These are phyloP conservation scores for Asparagopsis taxiformis DNA, from an alignment of 31 red algal genomes.

Conservation along the genomic window DNA sequence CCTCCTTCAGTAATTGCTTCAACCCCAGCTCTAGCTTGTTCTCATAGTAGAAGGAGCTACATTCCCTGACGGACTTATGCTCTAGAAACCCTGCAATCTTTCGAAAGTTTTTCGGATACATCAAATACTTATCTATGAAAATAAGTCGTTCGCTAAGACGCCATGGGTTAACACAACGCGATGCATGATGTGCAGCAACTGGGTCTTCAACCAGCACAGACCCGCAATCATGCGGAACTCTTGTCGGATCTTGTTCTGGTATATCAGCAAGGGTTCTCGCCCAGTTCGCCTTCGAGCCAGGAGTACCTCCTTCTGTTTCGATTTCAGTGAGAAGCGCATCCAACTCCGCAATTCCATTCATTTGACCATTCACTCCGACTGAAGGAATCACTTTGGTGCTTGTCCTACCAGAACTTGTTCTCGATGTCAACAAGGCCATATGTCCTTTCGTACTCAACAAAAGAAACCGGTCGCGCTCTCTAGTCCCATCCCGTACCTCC, in stretches of 20 bases:
- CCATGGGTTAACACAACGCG: constrained; percentile 63
- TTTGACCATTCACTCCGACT: constrained; percentile 43
- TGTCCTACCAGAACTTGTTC: constrained; percentile 69
- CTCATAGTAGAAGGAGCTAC: constrained; percentile 57
- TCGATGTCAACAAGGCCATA: constrained; percentile 24
- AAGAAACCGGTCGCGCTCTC: constrained; percentile 52
- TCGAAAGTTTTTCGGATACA: constrained; percentile 65
- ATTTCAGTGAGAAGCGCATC: constrained; percentile 68
- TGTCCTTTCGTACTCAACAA: constrained; percentile 38
- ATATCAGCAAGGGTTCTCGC: constrained; percentile 63
- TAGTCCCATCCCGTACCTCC: constrained; percentile 57
- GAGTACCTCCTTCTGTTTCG: constrained; percentile 83
- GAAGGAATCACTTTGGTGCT: constrained; percentile 58
- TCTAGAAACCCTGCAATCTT: constrained; percentile 58
- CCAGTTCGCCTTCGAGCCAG: constrained; percentile 73
- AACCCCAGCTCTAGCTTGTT: constrained; percentile 62
- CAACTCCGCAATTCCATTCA: constrained; percentile 38
- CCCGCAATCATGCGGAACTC: constrained; percentile 17
- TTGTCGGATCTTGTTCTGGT: constrained; percentile 55
- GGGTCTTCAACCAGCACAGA: constrained; percentile 57
- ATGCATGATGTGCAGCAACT: neutral
- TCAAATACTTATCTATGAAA: constrained; percentile 60
- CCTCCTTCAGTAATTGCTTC: constrained; percentile 38
- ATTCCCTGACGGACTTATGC: constrained; percentile 47
- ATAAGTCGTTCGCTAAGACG: constrained; percentile 26